Base-by-base conservation (phyloP, 1,284 basidiomycete genomes). In the Pseudozyma hubeiensis region DNA sequence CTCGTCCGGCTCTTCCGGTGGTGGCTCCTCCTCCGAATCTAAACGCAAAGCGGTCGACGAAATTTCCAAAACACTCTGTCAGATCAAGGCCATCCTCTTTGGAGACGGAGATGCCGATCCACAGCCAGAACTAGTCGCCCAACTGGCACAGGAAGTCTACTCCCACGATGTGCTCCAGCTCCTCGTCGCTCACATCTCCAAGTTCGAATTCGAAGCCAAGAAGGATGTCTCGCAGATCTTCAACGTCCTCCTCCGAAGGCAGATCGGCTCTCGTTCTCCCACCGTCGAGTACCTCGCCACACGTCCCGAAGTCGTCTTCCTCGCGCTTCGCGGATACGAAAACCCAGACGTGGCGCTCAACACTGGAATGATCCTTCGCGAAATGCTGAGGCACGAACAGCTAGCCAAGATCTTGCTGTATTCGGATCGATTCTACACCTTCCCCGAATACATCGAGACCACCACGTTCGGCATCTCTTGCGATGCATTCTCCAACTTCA, bases 191-290 rank as follows among this genome's bases (percentile, higher is more conserved):
- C 90, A 93, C 84, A 91, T 98, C 76, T 89, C 86, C 35, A 89
- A 90, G 40, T 92, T 99, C 83, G 97, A 99, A 82, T 99, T 99
- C 82, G 97, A 99, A 86, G 87, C 88, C 6, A 86, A 87, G 52
- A 99, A 99, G 86, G 97, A 99, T 81, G 93, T 96, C 33, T 93
- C 95, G 0, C 93, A 95, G 85, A 96, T 99, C 80, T 98, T 97
- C 88, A 96, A 93, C 86, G 92, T 92, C 77, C 90, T 99, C n/a
- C 88, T 99, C 4, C 90, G 95, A 55, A 88, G 97, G 49, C 94
- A 97, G 85, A 97, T 99, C 75, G 97, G 97, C 31, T 88, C 91
- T 4, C 89, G 96, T 29, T 92, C 89, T 85, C 97, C 97, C 9
- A 99, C 96, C 0, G 95, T 99, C 44, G 97, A 99, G 78, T 94